Percentiles rank a stretch among this genome's conserved stretches.
These are phyloP conservation scores for Globisporangium spinosum DNA, from an alignment of 352 stramenopile genomes.

Conservation along the genomic window DNA sequence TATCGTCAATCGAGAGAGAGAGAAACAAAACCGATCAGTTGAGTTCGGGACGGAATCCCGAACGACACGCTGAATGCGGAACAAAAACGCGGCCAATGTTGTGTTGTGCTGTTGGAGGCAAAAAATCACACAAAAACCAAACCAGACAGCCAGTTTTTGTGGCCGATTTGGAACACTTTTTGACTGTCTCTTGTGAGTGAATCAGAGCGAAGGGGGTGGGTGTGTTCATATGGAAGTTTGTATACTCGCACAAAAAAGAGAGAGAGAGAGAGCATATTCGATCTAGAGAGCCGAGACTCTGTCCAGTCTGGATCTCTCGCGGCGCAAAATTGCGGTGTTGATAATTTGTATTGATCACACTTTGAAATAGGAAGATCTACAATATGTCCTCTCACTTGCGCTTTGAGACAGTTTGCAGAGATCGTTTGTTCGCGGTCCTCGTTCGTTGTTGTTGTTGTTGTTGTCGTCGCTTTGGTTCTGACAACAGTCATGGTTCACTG, in stretches of 20 bases:
- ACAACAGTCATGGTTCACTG: not conserved
- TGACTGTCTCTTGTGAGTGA: constrained; percentile 12
- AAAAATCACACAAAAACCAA: not conserved
- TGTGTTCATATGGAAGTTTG: not conserved
- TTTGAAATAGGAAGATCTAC: not conserved
- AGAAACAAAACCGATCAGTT: not conserved
- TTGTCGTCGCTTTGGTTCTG: not conserved
- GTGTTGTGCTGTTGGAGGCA: not conserved
- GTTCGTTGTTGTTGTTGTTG: not conserved
- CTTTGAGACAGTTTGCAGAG: not conserved
- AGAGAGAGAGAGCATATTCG: not conserved
- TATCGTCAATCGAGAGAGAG: constrained; percentile 9
- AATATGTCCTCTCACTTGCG: not conserved
- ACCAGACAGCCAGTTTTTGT: constrained; percentile 8
- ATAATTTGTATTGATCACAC: not conserved
- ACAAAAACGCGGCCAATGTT: not conserved
- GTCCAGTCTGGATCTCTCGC: not conserved
- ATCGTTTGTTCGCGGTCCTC: not conserved
- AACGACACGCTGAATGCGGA: not conserved
- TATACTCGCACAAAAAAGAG: not conserved
- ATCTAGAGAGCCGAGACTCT: not conserved
- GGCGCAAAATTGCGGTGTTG: not conserved
- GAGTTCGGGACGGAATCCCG: not conserved
- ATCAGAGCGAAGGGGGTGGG: not conserved
- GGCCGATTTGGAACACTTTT: not conserved